A percentile compares a stretch with the other conserved stretches of the same genome.
phyloP scores from a whole-genome alignment of 1,284 basidiomycete genomes.

The Microbotryum intermedium region DNA sequence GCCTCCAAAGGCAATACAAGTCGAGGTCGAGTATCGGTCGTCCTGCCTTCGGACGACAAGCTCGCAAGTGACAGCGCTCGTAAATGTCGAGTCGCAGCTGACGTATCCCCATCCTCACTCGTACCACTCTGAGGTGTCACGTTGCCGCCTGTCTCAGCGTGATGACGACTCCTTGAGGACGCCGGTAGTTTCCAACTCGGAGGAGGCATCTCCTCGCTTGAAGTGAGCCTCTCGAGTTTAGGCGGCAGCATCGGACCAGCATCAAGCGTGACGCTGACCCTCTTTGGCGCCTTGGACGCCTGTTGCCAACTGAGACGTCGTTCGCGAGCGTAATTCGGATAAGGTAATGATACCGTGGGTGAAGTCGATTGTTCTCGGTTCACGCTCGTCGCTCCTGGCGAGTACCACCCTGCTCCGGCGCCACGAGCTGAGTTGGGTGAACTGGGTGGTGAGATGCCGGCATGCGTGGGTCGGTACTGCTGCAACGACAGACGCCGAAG shows the following conservation, averaged over 20 bases:
- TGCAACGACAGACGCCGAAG: not conserved
- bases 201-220: constrained; percentile 4
- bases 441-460: not conserved
- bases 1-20: not conserved
- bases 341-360: not conserved
- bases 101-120: not conserved
- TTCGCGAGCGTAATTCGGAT: not conserved
- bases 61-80: not conserved
- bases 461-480: not conserved
- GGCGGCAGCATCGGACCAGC: not conserved
- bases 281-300: not conserved
- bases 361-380: not conserved
- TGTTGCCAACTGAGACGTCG: not conserved
- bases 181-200: constrained; percentile 1
- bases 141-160: not conserved
- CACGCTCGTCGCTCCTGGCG: not conserved
- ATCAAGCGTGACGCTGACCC: not conserved
- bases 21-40: not conserved
- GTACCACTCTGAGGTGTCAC: not conserved
- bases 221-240: not conserved
- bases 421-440: not conserved
- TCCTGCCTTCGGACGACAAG: not conserved
- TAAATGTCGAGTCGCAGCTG: not conserved
- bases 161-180: not conserved
- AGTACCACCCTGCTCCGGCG: not conserved